Evolutionary conservation across 306 rosid genomes (phyloP).

Genomic region (Glycine tomentella): DNA sequence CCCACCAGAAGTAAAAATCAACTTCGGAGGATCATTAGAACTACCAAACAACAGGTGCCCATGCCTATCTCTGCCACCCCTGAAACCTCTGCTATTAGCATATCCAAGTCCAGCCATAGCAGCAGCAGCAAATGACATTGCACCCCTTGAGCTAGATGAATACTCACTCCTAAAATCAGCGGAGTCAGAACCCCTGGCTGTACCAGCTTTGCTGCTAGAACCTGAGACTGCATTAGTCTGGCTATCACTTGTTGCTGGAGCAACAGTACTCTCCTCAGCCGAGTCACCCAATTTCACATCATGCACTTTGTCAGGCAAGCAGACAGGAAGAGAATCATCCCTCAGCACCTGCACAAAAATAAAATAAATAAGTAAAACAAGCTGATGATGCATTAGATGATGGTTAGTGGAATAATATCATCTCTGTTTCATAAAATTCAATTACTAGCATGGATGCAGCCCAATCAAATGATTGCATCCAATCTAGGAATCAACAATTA

Average conservation of each 20-base stretch:
- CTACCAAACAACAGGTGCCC: conserved; percentile 76
- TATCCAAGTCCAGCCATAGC: conserved; percentile 97
- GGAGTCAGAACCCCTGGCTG: conserved; percentile 69
- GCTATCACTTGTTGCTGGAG: conserved; percentile 68
- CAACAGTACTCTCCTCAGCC: conserved; percentile 70
- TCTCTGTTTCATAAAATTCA: neutral
- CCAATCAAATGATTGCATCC: neutral
- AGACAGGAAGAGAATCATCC: conserved; percentile 87
- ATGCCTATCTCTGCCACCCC: conserved; percentile 84
- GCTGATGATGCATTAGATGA: neutral
- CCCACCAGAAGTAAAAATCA: conserved; percentile 80
- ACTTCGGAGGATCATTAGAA: conserved; percentile 69
- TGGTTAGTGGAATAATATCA: neutral
- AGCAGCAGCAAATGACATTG: conserved; percentile 96
- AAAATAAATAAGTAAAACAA: neutral
- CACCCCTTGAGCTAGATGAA: conserved; percentile 78
- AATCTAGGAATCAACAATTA: neutral
- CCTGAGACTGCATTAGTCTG: conserved; percentile 79
- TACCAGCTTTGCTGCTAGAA: conserved; percentile 79
- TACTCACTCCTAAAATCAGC: conserved; percentile 72
- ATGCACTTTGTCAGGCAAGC: conserved; percentile 86
- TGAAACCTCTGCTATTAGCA: conserved; percentile 71
- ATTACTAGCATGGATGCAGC: neutral
- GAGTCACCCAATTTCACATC: conserved; percentile 90
- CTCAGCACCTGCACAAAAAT: conserved; percentile 64